These are phyloP conservation scores for Phytopythium vexans DNA, from an alignment of 352 stramenopile genomes.

Conservation along the genomic window DNA sequence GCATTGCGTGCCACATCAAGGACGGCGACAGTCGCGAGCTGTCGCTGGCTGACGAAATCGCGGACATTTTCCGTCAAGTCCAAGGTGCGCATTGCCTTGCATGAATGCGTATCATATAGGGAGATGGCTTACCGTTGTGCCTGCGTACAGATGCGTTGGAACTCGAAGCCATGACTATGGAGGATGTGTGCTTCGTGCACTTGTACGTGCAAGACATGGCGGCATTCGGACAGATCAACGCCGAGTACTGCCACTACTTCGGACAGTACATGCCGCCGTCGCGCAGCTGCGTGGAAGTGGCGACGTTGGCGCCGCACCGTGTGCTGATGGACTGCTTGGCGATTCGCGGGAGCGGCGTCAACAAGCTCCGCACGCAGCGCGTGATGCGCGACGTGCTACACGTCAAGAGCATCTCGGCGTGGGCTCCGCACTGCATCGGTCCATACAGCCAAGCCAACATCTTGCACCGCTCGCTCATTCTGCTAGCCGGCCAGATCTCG, in stretches of 20 bases:
- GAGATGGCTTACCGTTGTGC: neutral
- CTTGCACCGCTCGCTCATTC: constrained; percentile 87
- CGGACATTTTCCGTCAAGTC: constrained; percentile 45
- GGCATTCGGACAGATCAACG: constrained; percentile 93
- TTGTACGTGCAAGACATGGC: constrained; percentile 95
- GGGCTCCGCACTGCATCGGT: constrained; percentile 98
- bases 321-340: constrained; percentile 92
- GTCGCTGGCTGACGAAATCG: constrained; percentile 61
- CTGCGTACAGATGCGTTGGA: constrained; percentile 16
- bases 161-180: constrained; percentile 49
- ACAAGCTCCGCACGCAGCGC: constrained; percentile 57
- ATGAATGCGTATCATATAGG: constrained; percentile 1
- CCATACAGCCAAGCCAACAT: constrained; percentile 98
- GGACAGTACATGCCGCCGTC: constrained; percentile 75
- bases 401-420: constrained; percentile 95
- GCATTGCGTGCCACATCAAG: constrained; percentile 45
- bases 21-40: constrained; percentile 12
- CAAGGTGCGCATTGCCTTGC: constrained; percentile 7
- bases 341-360: constrained; percentile 61
- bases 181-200: constrained; percentile 96
- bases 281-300: constrained; percentile 84
- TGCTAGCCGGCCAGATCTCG: constrained; percentile 97
- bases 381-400: constrained; percentile 89
- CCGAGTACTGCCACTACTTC: constrained; percentile 92
- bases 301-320: constrained; percentile 46